These are phyloP conservation scores for Geotrichum citri-aurantii DNA, from an alignment of 1,139 yeast genomes.

Conservation along the genomic window DNA sequence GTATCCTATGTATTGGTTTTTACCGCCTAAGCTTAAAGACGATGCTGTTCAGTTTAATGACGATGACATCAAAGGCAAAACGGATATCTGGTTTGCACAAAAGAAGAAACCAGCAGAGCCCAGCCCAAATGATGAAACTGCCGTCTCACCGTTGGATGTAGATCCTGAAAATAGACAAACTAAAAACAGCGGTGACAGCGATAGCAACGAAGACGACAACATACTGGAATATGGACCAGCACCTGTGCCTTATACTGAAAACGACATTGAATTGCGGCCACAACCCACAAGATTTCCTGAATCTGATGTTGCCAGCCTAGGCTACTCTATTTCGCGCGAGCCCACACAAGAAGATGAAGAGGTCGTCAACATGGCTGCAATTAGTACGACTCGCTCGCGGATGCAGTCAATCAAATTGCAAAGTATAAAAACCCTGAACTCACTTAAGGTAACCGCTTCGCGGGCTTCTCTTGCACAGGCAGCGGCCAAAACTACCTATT, in stretches of 20 bases:
- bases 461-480: not conserved
- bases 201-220: not conserved
- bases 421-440: not conserved
- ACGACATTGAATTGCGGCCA: not conserved
- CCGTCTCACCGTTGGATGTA: not conserved
- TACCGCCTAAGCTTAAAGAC: slow-evolving; percentile 33
- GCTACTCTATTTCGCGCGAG: not conserved
- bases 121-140: not conserved
- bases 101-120: not conserved
- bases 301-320: not conserved
- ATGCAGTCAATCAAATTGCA: not conserved
- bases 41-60: not conserved
- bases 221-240: not conserved
- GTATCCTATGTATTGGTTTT: slow-evolving; percentile 65
- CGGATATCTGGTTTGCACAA: not conserved
- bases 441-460: not conserved
- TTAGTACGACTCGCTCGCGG: not conserved
- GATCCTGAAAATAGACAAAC: not conserved
- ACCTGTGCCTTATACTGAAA: not conserved
- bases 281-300: not conserved
- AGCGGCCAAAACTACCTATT: not conserved
- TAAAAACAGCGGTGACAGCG: not conserved
- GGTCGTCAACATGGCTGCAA: not conserved
- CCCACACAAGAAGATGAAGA: slow-evolving; percentile 1
- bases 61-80: not conserved